Evolutionary conservation across 306 rosid genomes (phyloP), one percentile per base, ranked within the genome.

Genomic region (Quercus cerris): DNA sequence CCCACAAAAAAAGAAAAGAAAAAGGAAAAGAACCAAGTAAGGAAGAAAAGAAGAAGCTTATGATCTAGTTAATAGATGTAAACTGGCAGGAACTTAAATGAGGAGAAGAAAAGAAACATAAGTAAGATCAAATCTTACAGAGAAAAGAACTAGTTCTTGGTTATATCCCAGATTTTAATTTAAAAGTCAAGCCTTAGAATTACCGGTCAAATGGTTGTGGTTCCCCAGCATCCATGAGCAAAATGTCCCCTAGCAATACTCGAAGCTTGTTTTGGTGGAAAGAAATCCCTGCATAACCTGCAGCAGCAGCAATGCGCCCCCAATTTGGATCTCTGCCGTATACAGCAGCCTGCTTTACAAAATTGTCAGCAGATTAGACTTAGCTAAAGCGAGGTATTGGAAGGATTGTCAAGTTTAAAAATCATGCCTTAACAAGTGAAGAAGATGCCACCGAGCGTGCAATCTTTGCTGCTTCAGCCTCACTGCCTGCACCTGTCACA

Each of bases 321-420:
- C 99, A 95, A 33, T 95, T 93, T 54, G 99, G 98, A 78, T 93
- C 99, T 90, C 98, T 87, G 49, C 98, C 98, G 52, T 90, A 92
- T 59, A 94, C 83, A 67, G 98, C 97, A 54, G 98, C 92, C 97
- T 94, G 89, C 74, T 72, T 68, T 81, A 82, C 56, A 79, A 59
- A 70, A 64, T 44, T 28, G 54, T 41, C n/a, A 74, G 72, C 35
- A 56, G 28, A 77, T 74, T 70, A 80, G 70, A 59, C 41, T 6
- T 73, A 5, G 66, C 66, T 28, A 35, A 51, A 81, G 61, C 67
- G 44, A 66, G 71, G 56, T 41, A n/a, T 56, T 9, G n/a, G 44
- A 31, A 82, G 73, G 58, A 63, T 41, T 63, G 57, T 44, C 18
- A 13, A 33, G 74, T 73, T 77, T 78, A 75, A 80, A 52, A 28